Evolutionary conservation across 2,329 filamentous ascomycete species (phyloP), one percentile per base, ranked within the genome.

Genomic region (Xylariomycetidae sp.): DNA sequence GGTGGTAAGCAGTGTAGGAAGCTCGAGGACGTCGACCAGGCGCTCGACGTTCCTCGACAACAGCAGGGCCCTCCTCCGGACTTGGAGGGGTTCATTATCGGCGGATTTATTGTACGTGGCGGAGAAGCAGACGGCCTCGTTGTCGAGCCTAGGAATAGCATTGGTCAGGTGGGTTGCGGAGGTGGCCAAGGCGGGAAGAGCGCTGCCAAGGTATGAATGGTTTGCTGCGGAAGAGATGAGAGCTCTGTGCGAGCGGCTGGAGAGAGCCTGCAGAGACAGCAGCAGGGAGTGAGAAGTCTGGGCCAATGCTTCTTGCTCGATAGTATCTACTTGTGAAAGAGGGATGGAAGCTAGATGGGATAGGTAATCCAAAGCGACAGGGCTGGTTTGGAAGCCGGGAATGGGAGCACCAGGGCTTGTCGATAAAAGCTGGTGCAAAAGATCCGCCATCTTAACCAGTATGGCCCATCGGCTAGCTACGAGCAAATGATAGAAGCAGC

Each of bases 1-100:
- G 2, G 89, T 88, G 10, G 85, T 84, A 11, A 98, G 74, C 20
- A 97, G 67, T 0, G 84, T 80, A 1, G 92, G 92, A 18, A 98
- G 74, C 51, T 97, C 90, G 38, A 98, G 77, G 19, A 97, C 82
- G 57, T 96, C 89, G 18, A 88, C 84, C 3, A 97, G 72, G 35
- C 90, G 80, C 57, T 96, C 90, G 17, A 90, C 82, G 56, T 96
- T 97, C 30, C 86, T 77, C 13, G 87, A 78, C 12, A 97, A 70
- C 15, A 94, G 72, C 53, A 96, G 75, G 0, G 87, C 85, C 54
- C 84, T 82, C 51, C 85, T 86, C 45, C 92, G 77, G 16, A 82
- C 68, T 31, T 81, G 80, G 17, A 96, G 69, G 1, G 87, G 70
- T 31, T 80, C 73, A 46, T 80, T 82, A 40, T 84, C 79, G 33